Conservation (phyloP, 2,329 filamentous ascomycete species). For the Penicillium sp. region DNA sequence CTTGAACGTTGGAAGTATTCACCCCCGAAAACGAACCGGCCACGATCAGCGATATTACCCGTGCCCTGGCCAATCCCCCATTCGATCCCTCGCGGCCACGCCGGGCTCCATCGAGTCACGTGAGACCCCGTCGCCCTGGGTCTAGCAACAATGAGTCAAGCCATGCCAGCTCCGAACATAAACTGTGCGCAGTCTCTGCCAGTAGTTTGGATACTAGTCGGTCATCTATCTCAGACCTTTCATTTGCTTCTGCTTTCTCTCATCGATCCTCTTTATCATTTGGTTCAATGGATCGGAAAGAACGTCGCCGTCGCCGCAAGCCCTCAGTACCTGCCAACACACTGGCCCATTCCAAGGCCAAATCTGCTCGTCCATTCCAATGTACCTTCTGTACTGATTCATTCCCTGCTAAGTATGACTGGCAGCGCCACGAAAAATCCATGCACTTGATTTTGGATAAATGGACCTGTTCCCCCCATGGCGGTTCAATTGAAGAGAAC, state of each 20-base stretch:
- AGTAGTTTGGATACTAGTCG: conserved; percentile 55
- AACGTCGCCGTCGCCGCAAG: conserved; percentile 57
- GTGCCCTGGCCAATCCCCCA: conserved; percentile 54
- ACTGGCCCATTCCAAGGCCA: conserved; percentile 43
- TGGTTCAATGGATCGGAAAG: conserved; percentile 58
- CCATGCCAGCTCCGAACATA: conserved; percentile 50
- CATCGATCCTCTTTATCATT: conserved; percentile 57
- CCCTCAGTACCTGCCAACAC: conserved; percentile 43
- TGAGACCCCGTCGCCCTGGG: conserved; percentile 39
- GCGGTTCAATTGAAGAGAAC: conserved; percentile 52
- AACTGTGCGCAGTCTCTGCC: conserved; percentile 53
- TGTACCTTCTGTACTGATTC: conserved; percentile 60
- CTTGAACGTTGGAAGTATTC: conserved; percentile 69
- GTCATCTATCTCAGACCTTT: conserved; percentile 55
- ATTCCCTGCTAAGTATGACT: conserved; percentile 59
- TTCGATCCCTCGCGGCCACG: conserved; percentile 36
- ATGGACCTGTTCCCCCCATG: conserved; percentile 61
- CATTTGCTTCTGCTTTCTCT: conserved; percentile 57
- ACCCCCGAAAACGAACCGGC: conserved; percentile 70
- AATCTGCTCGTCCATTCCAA: conserved; percentile 52
- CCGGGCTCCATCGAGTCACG: conserved; percentile 32
- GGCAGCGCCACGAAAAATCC: conserved; percentile 60
- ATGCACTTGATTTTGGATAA: conserved; percentile 57
- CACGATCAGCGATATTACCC: conserved; percentile 61
- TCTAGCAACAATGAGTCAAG: conserved; percentile 54